These are phyloP conservation scores for Verbena officinalis DNA, from an alignment of 257 asterid species.

Conservation along the genomic window DNA sequence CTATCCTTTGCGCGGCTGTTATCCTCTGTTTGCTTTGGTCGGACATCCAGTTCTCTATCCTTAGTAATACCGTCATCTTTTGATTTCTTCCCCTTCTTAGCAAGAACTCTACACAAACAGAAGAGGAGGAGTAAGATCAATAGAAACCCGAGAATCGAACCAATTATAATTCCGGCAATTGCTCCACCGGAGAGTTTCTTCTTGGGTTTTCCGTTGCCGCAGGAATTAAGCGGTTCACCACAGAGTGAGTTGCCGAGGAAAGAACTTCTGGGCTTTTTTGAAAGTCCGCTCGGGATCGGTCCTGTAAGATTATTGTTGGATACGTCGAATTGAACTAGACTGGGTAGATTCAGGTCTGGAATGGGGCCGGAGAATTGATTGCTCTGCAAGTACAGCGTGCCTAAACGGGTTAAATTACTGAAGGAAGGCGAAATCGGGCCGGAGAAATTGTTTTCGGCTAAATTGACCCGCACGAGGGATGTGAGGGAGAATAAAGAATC, in stretches of 20 bases:
- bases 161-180: constrained; percentile 84
- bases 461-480: constrained; percentile 62
- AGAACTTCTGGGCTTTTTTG: constrained; percentile 48
- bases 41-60: constrained; percentile 50
- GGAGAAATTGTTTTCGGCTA: constrained; percentile 73
- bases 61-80: constrained; percentile 37
- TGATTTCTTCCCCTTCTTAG: constrained; percentile 40
- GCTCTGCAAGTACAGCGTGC: constrained; percentile 73
- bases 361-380: constrained; percentile 68
- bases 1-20: constrained; percentile 37
- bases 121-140: constrained; percentile 51
- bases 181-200: constrained; percentile 83
- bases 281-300: constrained; percentile 58
- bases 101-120: constrained; percentile 48
- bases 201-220: constrained; percentile 40
- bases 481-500: constrained; percentile 54
- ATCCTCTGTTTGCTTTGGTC: constrained; percentile 38
- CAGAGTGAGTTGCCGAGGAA: constrained; percentile 76
- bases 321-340: constrained; percentile 65
- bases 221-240: constrained; percentile 64
- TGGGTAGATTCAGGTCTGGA: constrained; percentile 60
- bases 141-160: constrained; percentile 56
- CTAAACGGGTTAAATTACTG: constrained; percentile 65
- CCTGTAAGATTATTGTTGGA: constrained; percentile 69
- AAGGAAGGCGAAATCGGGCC: constrained; percentile 63